These are phyloP conservation scores for Candida suzukii DNA, from an alignment of 805 yeast species.

Conservation along the genomic window DNA sequence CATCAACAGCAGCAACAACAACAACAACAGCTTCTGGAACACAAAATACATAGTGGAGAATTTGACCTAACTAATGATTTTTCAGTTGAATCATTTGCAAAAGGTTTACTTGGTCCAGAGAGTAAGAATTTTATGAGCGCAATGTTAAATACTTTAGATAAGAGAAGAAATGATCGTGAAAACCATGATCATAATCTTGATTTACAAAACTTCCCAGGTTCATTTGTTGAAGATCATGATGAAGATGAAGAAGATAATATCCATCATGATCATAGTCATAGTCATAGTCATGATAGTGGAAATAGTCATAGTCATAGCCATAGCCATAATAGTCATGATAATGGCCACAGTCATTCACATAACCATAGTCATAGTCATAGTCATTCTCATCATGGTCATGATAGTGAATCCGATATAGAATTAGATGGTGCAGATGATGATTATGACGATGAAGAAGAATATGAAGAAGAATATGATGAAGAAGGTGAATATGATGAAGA, in stretches of 20 bases:
- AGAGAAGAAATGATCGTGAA: conserved; percentile 7
- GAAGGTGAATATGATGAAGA: conserved; percentile 15
- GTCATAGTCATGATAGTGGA: no score
- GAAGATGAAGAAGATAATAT: neutral
- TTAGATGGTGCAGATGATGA: conserved; percentile 4
- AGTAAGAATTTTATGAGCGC: neutral
- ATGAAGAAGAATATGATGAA: conserved; percentile 12
- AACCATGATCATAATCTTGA: conserved; percentile 11
- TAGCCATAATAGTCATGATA: conserved; percentile 1
- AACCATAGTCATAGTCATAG: neutral
- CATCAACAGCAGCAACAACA: neutral
- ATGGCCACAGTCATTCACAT: neutral
- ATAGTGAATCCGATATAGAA: conserved; percentile 15
- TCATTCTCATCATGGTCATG: conserved; percentile 9
- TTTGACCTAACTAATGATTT: neutral
- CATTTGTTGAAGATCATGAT: neutral
- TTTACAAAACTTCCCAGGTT: conserved; percentile 2
- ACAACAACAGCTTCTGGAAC: neutral
- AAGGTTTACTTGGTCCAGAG: neutral
- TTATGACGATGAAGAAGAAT: conserved; percentile 11
- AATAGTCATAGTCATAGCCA: no score
- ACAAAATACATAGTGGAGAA: neutral
- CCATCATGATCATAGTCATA: conserved; percentile 1
- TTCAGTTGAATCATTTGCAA: neutral
- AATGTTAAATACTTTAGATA: neutral